Percentiles rank a stretch among this genome's conserved stretches.
Conservation (phyloP, 169 alveolate genomes). For the Amoebophrya sp. region DNA sequence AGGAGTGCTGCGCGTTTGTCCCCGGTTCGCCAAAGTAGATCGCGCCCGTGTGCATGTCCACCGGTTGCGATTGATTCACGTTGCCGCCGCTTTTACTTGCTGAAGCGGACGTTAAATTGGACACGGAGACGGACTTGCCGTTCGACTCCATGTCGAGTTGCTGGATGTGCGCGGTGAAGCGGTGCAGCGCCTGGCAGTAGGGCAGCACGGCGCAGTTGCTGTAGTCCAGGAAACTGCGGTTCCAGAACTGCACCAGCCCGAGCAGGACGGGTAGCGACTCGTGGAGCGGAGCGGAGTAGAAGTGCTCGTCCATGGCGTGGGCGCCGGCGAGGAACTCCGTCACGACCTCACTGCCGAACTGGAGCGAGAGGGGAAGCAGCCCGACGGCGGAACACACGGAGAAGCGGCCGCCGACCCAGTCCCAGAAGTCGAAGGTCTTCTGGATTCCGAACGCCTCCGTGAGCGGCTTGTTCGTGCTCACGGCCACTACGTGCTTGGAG, state of each 20-base stretch:
- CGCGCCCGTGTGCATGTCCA: constrained; percentile 68
- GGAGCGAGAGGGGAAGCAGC: constrained; percentile 80
- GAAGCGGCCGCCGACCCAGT: constrained; percentile 98
- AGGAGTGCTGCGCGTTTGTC: constrained; percentile 94
- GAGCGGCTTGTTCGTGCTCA: constrained; percentile 69
- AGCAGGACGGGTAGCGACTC: constrained; percentile 79
- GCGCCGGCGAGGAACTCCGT: constrained; percentile 58
- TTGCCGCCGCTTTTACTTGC: not conserved
- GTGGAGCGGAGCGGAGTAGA: constrained; percentile 40
- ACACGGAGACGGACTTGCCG: constrained; percentile 52
- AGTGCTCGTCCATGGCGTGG: constrained; percentile 70
- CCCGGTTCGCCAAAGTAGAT: constrained; percentile 99
- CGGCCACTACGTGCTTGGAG: constrained; percentile 76
- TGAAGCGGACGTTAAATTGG: not conserved
- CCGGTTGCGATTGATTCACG: not conserved
- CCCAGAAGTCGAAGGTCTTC: constrained; percentile 95
- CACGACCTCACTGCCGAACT: constrained; percentile 75
- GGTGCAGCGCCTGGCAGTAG: constrained; percentile 74
- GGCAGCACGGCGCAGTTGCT: constrained; percentile 91
- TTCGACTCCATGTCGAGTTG: constrained; percentile 93
- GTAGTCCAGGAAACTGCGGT: constrained; percentile 68
- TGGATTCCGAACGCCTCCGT: constrained; percentile 81
- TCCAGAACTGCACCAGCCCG: constrained; percentile 90
- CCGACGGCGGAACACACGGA: constrained; percentile 98
- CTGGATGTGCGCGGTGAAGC: constrained; percentile 87